These are phyloP conservation scores for Raddia distichophylla DNA, from an alignment of 176 grass and related monocot species.

Conservation along the genomic window DNA sequence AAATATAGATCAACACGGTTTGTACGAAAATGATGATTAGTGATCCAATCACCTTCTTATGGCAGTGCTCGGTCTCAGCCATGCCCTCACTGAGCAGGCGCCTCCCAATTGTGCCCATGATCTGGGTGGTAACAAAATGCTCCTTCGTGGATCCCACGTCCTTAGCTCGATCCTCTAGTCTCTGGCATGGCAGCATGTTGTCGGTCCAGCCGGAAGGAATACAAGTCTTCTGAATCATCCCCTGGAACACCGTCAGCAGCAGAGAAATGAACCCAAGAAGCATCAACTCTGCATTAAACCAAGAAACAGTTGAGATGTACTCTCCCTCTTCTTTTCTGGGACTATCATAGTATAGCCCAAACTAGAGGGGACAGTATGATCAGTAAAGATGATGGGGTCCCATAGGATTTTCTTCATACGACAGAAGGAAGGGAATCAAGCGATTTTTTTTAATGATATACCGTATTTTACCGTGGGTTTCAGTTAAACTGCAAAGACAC, in stretches of 20 bases:
- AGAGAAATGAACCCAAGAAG: slow-evolving; percentile 94
- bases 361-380: background rate
- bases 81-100: slow-evolving; percentile 50
- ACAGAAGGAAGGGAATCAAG: background rate
- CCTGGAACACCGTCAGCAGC: slow-evolving; percentile 85
- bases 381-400: background rate
- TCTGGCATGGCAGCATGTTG: slow-evolving; percentile 79
- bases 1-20: background rate
- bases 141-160: background rate
- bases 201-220: slow-evolving; percentile 60
- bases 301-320: slow-evolving; percentile 27
- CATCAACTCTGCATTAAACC: slow-evolving; percentile 78
- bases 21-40: background rate
- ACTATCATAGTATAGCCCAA: background rate
- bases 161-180: background rate
- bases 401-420: too few relatives aligned
- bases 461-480: background rate
- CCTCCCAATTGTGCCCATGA: slow-evolving; percentile 53
- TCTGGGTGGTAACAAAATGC: slow-evolving; percentile 39
- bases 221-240: slow-evolving; percentile 68
- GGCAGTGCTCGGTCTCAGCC: slow-evolving; percentile 43
- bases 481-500: background rate
- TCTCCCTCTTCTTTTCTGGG: background rate
- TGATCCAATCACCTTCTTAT: slow-evolving; percentile 49
- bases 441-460: background rate